Evolutionary conservation across 306 rosid species (phyloP).

Genomic region (Rubus idaeus): DNA sequence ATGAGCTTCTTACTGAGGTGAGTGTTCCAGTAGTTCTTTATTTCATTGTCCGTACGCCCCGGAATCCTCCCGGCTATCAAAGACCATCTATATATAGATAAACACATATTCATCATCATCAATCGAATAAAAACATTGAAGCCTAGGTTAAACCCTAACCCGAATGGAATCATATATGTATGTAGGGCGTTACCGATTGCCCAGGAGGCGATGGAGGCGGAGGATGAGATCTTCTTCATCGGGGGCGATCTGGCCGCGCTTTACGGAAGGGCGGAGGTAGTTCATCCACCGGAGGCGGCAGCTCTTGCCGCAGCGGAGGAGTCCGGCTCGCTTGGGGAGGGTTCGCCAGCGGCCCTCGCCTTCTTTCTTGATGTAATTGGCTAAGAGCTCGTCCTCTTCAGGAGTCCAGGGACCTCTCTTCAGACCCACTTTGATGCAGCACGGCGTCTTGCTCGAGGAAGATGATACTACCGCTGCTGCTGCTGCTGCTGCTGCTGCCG

Average conservation of each 20-base stretch:
- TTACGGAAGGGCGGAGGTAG: constrained; percentile 84
- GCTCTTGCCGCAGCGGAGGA: constrained; percentile 87
- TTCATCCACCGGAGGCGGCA: constrained; percentile 97
- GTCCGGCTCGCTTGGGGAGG: constrained; percentile 70
- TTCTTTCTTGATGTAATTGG: constrained; percentile 55
- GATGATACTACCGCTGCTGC: background rate
- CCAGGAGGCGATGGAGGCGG: constrained; percentile 94
- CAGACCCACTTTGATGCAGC: constrained; percentile 66
- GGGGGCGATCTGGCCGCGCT: constrained; percentile 87
- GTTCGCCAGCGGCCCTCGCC: constrained; percentile 92
- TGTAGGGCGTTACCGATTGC: constrained; percentile 46
- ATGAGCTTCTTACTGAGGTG: constrained; percentile 89
- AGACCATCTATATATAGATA: constrained; percentile 61
- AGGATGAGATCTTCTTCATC: constrained; percentile 94
- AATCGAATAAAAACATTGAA: background rate
- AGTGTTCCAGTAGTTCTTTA: constrained; percentile 89
- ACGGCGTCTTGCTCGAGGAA: constrained; percentile 37
- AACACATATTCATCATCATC: background rate
- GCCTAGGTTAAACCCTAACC: constrained; percentile 22
- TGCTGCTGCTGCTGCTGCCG: constrained; percentile 3
- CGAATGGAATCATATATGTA: too few relatives aligned
- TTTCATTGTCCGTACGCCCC: constrained; percentile 84
- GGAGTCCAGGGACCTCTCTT: constrained; percentile 91
- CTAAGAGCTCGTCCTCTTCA: constrained; percentile 62
- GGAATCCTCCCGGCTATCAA: constrained; percentile 95